Percentiles rank a stretch among this genome's conserved stretches.
These are phyloP conservation scores for Trichoderma asperelloides DNA, from an alignment of 495 filamentous ascomycete genomes.

Conservation along the genomic window DNA sequence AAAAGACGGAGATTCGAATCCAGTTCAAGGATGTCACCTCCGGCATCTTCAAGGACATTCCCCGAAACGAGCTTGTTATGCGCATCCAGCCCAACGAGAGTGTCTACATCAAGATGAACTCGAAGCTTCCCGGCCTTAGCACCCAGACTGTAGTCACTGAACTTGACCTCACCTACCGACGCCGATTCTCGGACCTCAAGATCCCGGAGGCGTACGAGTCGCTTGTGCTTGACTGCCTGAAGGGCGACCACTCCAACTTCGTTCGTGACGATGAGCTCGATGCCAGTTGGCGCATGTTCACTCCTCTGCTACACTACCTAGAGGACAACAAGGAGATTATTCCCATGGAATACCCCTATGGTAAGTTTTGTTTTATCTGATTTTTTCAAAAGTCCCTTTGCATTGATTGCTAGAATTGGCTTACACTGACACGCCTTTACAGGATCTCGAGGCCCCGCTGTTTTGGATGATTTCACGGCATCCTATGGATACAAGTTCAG, in stretches of 20 bases:
- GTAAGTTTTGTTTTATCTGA: conserved; percentile 43
- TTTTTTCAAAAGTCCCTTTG: not conserved
- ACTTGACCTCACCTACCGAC: conserved; percentile 94
- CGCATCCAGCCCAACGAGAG: conserved; percentile 99
- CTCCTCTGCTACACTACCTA: conserved; percentile 91
- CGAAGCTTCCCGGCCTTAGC: conserved; percentile 92
- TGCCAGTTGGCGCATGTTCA: conserved; percentile 98
- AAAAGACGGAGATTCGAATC: conserved; percentile 99
- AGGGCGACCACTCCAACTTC: conserved; percentile 99
- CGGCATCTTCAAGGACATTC: conserved; percentile 99
- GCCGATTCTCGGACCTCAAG: conserved; percentile 98
- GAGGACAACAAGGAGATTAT: conserved; percentile 99
- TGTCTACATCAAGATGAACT: conserved; percentile 99
- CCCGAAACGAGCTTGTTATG: conserved; percentile 98
- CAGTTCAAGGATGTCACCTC: conserved; percentile 99
- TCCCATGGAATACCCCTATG: conserved; percentile 99
- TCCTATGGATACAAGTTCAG: conserved; percentile 99
- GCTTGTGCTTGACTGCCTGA: conserved; percentile 91
- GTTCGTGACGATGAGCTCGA: conserved; percentile 98
- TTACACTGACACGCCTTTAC: not conserved
- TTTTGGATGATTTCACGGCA: conserved; percentile 95
- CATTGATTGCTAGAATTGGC: conserved; percentile 7
- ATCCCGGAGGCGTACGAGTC: conserved; percentile 99
- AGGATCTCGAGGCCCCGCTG: conserved; percentile 94
- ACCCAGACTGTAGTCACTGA: conserved; percentile 99